Evolutionary conservation across 768 basidiomycete genomes (phyloP).

Genomic region (Calocybe indica): DNA sequence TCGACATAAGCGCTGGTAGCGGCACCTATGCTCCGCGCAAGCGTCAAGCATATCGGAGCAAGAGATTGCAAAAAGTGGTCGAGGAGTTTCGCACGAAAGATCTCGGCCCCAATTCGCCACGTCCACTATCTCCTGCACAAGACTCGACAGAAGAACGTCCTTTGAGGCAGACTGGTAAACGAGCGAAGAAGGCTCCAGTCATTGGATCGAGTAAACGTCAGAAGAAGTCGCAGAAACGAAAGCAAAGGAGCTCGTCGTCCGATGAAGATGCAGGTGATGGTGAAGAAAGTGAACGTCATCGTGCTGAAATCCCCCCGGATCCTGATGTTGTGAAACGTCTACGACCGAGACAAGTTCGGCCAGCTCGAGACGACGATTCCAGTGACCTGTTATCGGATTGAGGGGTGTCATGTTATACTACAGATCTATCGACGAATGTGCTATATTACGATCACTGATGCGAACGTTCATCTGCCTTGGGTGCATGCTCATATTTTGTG

Average conservation of each 20-base stretch:
- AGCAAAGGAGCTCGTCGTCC: conserved; percentile 5
- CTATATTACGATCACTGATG: conserved; percentile 2
- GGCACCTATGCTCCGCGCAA: conserved; percentile 73
- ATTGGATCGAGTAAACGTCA: background rate
- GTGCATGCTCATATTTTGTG: conserved; percentile 50
- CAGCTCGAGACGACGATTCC: background rate
- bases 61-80: conserved; percentile 84
- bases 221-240: conserved; percentile 6
- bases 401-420: conserved; percentile 2
- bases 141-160: conserved; percentile 17
- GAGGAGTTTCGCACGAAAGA: conserved; percentile 67
- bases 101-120: conserved; percentile 17
- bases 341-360: conserved; percentile 18
- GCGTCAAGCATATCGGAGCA: conserved; percentile 79
- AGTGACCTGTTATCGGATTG: background rate
- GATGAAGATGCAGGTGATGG: conserved; percentile 9
- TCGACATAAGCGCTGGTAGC: conserved; percentile 63
- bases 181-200: too few species aligned
- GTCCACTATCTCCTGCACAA: conserved; percentile 7
- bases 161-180: background rate
- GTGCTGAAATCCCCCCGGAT: conserved; percentile 11
- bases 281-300: background rate
- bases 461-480: conserved; percentile 26
- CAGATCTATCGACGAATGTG: background rate
- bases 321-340: conserved; percentile 17